Evolutionary conservation across 192 early-diverging fungal genomes (phyloP), one percentile per base, ranked within the genome.

Genomic region (Coemansia erecta): DNA sequence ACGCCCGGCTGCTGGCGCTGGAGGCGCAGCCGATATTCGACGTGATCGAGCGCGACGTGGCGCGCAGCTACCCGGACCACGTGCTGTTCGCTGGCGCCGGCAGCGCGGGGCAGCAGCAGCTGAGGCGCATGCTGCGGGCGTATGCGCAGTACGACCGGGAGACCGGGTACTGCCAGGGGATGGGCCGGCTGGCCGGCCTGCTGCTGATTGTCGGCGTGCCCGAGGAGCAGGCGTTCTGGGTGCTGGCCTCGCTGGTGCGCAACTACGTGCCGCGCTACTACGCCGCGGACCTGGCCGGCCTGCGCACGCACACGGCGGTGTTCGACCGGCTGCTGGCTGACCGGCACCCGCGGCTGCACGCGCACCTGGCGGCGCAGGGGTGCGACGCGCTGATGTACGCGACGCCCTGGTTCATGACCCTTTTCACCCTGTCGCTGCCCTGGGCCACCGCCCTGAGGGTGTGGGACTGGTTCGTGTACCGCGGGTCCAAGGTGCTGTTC

Each of bases 111-210:
- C 93, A 94, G 73, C 75, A 73, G 31, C 88, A 93, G 69, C 70
- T 98, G 18, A 80, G 86, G n/a, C 80, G 81, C 5, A 78, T 97
- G 6, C 75, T 98, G 23, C 84, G 85, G 41, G 91, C 92, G 0
- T 98, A 94, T 61, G 90, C 94, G 1, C 85, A 92, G 19, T 90
- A 94, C 72, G 92, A 97, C 60, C 83, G 83, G 3, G 62, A 76
- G 22, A 72, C 97, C 7, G 96, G 94, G 26, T 98, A 98, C 72
- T 96, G 94, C 65, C 96, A 97, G 68, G 96, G 96, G 10, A 97
- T 97, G 94, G 92, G 93, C 1, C 84, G 93, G 48, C 57, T 98
- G 43, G 95, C 87, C 13, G 94, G 94, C 0, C 85, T 94, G 78
- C 87, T 97, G 73, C 68, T 98, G 49, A 97, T 97, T 83, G 82